Conservation (phyloP, 2,329 filamentous ascomycete genomes). For the Plenodomus lindquistii region DNA sequence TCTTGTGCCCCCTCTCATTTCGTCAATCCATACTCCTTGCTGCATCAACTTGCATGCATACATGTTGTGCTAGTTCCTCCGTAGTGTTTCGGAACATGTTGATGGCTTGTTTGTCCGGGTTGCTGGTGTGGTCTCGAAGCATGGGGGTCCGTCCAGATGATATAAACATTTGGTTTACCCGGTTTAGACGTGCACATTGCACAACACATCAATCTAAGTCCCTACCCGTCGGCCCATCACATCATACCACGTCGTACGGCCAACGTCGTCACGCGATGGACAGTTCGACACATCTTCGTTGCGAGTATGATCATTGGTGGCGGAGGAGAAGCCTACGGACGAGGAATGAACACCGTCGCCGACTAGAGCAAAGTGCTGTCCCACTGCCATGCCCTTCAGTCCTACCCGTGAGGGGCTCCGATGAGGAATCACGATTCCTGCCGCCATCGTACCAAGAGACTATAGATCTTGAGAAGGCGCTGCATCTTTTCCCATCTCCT, state of each 20-base stretch:
- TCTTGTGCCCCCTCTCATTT: constrained; percentile 31
- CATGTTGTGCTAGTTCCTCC: constrained; percentile 11
- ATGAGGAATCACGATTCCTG: constrained; percentile 10
- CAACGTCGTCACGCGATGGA: constrained; percentile 8
- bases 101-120: constrained; percentile 7
- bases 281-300: constrained; percentile 1
- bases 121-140: constrained; percentile 2
- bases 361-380: background rate
- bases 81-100: background rate
- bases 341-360: constrained; percentile 2
- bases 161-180: constrained; percentile 22
- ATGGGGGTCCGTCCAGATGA: constrained; percentile 2
- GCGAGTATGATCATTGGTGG: constrained; percentile 17
- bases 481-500: constrained; percentile 1
- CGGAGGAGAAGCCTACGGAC: constrained; percentile 4
- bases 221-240: constrained; percentile 8
- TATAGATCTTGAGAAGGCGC: constrained; percentile 21
- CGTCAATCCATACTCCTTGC: constrained; percentile 23
- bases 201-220: constrained; percentile 11
- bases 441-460: constrained; percentile 9
- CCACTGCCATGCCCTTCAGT: constrained; percentile 1
- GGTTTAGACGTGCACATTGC: constrained; percentile 7
- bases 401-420: constrained; percentile 12
- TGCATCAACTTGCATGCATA: constrained; percentile 13
- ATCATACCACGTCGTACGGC: constrained; percentile 21